phyloP scores from a whole-genome alignment of 2,329 filamentous ascomycete species.

The Verticillium zaregamsianum region DNA sequence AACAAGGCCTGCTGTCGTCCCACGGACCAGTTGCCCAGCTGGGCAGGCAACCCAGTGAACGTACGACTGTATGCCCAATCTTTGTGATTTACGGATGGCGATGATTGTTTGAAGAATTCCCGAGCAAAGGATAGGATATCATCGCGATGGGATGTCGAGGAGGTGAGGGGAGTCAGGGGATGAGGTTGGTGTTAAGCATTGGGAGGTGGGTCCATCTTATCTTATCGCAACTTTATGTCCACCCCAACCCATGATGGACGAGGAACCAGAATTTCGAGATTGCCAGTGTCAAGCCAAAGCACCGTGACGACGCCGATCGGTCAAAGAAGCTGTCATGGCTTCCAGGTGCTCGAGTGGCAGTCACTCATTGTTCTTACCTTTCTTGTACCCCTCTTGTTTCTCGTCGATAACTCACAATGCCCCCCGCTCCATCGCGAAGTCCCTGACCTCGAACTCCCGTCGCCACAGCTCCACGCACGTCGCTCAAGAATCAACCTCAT shows the following conservation, averaged over 20 bases:
- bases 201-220: background rate
- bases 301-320: background rate
- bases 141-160: no score
- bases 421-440: constrained; percentile 18
- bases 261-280: background rate
- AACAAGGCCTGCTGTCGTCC: no score
- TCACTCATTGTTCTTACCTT: constrained; percentile 36
- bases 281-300: background rate
- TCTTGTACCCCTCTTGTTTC: constrained; percentile 47
- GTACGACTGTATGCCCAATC: no score
- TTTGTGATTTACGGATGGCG: no score
- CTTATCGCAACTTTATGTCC: background rate
- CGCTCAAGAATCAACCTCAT: constrained; percentile 10
- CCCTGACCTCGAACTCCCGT: constrained; percentile 5
- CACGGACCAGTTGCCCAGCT: no score
- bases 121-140: no score
- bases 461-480: constrained; percentile 13
- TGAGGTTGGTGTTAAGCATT: background rate
- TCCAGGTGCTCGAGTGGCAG: constrained; percentile 30
- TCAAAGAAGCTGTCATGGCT: constrained; percentile 28
- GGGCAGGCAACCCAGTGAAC: no score
- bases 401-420: constrained; percentile 19
- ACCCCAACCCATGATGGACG: background rate
- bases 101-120: no score
- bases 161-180: background rate